phyloP scores from a whole-genome alignment of 257 asterid genomes.

The Linaria vulgaris region DNA sequence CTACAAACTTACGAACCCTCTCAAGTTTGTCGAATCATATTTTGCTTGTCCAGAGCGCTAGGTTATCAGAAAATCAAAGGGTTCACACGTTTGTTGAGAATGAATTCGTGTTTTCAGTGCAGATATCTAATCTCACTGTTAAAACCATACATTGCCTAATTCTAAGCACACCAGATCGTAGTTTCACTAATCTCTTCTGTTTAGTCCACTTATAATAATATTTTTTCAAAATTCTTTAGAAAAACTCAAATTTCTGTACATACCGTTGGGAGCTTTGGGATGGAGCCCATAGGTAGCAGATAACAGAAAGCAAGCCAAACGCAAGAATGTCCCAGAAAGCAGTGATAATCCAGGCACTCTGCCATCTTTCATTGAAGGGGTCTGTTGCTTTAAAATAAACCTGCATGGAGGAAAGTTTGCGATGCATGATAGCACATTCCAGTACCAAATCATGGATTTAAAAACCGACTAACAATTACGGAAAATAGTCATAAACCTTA shows the following conservation, averaged over 20 bases:
- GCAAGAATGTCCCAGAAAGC: constrained; percentile 98
- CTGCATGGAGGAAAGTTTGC: constrained; percentile 44
- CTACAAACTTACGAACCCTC: not conserved
- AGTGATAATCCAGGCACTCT: constrained; percentile 89
- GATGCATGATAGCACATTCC: constrained; percentile 14
- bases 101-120: not conserved
- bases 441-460: constrained; percentile 11
- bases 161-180: not conserved
- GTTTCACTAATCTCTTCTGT: not conserved
- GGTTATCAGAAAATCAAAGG: no score
- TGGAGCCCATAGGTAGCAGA: constrained; percentile 97
- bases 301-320: constrained; percentile 73
- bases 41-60: not conserved
- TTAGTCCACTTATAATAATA: not conserved
- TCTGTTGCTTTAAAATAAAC: constrained; percentile 93
- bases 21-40: not conserved
- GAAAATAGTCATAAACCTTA: not conserved
- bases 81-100: not conserved
- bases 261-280: constrained; percentile 96
- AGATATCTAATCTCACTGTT: not conserved
- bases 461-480: not conserved
- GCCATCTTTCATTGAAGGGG: constrained; percentile 98
- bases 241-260: constrained; percentile 13
- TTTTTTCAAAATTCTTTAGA: no score
- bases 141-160: not conserved